phyloP scores from a whole-genome alignment of 495 filamentous ascomycete species.

The Annulohypoxylon nitens region DNA sequence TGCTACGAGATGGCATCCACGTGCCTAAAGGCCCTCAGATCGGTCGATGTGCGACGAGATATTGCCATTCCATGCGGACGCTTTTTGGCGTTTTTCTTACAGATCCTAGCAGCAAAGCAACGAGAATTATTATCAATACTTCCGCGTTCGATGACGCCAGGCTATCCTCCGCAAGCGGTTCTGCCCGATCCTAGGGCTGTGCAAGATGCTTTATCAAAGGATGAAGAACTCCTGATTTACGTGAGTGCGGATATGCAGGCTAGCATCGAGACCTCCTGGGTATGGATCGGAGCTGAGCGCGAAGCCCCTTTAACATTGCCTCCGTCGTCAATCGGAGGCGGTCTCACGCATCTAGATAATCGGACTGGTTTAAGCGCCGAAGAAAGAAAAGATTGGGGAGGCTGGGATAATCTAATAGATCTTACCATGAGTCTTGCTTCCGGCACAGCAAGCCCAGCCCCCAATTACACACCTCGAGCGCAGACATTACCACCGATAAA shows the following conservation, averaged over 20 bases:
- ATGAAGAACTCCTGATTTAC: slow-evolving; percentile 93
- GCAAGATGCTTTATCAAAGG: slow-evolving; percentile 70
- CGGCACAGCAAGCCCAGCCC: slow-evolving; percentile 38
- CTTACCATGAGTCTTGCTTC: slow-evolving; percentile 51
- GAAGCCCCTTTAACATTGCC: slow-evolving; percentile 49
- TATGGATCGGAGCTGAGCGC: slow-evolving; percentile 80
- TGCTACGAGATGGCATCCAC: slow-evolving; percentile 77
- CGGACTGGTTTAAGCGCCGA: slow-evolving; percentile 58
- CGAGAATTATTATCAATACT: slow-evolving; percentile 60
- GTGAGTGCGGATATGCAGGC: slow-evolving; percentile 92
- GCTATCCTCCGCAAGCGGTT: slow-evolving; percentile 44
- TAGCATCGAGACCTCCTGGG: slow-evolving; percentile 82
- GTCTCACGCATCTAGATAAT: slow-evolving; percentile 44
- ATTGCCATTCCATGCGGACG: slow-evolving; percentile 85
- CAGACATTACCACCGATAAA: slow-evolving; percentile 52
- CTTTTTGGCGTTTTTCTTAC: slow-evolving; percentile 85
- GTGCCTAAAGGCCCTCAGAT: slow-evolving; percentile 77
- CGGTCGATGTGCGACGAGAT: slow-evolving; percentile 75
- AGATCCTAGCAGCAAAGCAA: slow-evolving; percentile 70
- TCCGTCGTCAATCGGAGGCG: slow-evolving; percentile 38
- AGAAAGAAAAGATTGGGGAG: slow-evolving; percentile 68
- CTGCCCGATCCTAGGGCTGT: slow-evolving; percentile 46
- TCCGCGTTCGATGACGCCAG: slow-evolving; percentile 42
- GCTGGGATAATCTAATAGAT: slow-evolving; percentile 65
- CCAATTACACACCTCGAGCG: slow-evolving; percentile 36